Evolutionary conservation across 306 rosid species (phyloP).

Genomic region (Rosa chinensis): DNA sequence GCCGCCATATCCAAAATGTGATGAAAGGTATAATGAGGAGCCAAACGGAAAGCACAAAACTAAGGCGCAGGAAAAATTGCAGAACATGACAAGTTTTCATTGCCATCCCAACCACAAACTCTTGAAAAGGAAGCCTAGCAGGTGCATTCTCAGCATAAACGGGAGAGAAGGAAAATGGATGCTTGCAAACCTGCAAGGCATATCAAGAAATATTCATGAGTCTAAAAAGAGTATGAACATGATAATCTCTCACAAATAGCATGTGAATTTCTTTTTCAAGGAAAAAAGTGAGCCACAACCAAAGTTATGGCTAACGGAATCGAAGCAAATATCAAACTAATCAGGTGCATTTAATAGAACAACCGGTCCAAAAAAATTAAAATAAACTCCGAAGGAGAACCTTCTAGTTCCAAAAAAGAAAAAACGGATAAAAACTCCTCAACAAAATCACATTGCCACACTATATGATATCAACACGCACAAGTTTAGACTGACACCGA

Average conservation of each 20-base stretch:
- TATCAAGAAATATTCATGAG: conserved; percentile 5
- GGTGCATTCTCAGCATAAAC: conserved; percentile 99
- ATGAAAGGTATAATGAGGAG: conserved; percentile 93
- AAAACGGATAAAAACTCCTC: not conserved
- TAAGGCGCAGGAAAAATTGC: conserved; percentile 89
- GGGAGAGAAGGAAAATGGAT: conserved; percentile 93
- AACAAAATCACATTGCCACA: not conserved
- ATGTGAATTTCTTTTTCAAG: not conserved
- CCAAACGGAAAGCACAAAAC: conserved; percentile 98
- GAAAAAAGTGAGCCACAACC: not conserved
- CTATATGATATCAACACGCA: not conserved
- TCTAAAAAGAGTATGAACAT: not conserved
- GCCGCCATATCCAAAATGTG: conserved; percentile 99
- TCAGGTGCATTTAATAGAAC: not conserved
- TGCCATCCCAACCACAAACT: conserved; percentile 95
- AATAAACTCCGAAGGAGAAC: not conserved
- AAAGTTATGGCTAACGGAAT: not conserved
- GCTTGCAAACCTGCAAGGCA: conserved; percentile 88
- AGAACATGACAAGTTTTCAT: conserved; percentile 97
- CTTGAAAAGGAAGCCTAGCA: conserved; percentile 92
- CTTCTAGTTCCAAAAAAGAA: not conserved
- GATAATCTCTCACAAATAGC: not conserved
- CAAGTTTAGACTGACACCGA: no score
- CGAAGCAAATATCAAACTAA: not conserved
- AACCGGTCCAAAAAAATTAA: not conserved